A percentile compares a stretch with the other conserved stretches of the same genome.
phyloP scores from a whole-genome alignment of 768 basidiomycete genomes.

The Lactifluus piperatus region DNA sequence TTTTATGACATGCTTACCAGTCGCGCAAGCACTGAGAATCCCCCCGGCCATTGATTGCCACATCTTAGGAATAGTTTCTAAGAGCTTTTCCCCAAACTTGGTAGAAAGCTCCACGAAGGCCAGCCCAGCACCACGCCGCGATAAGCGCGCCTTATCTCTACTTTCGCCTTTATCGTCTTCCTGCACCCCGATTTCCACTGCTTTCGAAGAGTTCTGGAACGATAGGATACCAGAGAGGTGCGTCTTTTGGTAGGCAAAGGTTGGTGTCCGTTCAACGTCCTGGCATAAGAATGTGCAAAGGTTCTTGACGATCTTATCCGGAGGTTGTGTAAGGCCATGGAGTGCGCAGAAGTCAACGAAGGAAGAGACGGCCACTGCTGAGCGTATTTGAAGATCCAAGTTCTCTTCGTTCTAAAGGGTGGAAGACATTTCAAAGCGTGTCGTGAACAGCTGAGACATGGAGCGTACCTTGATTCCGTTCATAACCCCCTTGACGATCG shows the following conservation, averaged over 20 bases:
- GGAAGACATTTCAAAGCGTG: background rate
- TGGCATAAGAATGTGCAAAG: slow-evolving; percentile 94
- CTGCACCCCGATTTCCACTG: slow-evolving; percentile 30
- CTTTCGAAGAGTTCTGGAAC: slow-evolving; percentile 40
- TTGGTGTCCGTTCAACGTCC: slow-evolving; percentile 81
- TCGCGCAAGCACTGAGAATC: slow-evolving; percentile 54
- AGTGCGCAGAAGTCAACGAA: slow-evolving; percentile 81
- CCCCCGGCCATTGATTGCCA: slow-evolving; percentile 90
- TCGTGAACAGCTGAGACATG: background rate
- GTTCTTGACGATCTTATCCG: slow-evolving; percentile 95
- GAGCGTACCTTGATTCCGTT: slow-evolving; percentile 81
- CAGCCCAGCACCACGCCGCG: slow-evolving; percentile 76
- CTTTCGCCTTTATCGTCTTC: slow-evolving; percentile 36
- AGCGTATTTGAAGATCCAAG: slow-evolving; percentile 76
- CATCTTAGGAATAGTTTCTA: slow-evolving; percentile 83
- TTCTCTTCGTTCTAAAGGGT: slow-evolving; percentile 73
- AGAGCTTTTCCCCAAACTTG: slow-evolving; percentile 62
- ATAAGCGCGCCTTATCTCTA: slow-evolving; percentile 65
- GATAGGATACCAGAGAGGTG: slow-evolving; percentile 69
- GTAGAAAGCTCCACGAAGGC: slow-evolving; percentile 74
- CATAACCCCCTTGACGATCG: slow-evolving; percentile 95
- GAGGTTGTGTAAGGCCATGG: slow-evolving; percentile 70
- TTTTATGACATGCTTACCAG: slow-evolving; percentile 40
- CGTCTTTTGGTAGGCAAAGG: slow-evolving; percentile 65
- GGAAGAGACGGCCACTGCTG: slow-evolving; percentile 76